Evolutionary conservation across 139 green algal species (phyloP).

Genomic region (Picochlorum costavermella): DNA sequence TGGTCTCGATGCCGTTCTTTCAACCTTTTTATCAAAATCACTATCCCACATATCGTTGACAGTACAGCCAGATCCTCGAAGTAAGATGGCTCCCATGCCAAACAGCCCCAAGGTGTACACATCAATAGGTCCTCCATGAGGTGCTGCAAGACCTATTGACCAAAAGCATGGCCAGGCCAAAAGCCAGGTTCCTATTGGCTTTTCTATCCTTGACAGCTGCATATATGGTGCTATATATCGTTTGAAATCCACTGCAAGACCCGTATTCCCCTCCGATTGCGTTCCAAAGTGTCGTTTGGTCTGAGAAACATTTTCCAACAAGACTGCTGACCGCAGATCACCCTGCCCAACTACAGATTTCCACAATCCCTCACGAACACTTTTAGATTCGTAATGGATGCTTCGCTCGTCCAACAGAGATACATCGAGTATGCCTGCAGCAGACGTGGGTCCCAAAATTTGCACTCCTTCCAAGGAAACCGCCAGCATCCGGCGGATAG

Average conservation of each 20-base stretch:
- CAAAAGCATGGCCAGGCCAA: conserved; percentile 87
- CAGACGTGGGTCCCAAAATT: too few species aligned
- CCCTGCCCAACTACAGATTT: too few species aligned
- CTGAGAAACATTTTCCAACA: too few species aligned
- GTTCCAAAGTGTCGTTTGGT: too few species aligned
- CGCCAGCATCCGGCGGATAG: too few species aligned
- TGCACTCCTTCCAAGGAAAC: too few species aligned
- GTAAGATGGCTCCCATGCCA: conserved; percentile 67
- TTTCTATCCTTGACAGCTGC: conserved; percentile 81
- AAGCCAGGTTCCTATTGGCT: conserved; percentile 86
- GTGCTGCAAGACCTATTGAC: conserved; percentile 83
- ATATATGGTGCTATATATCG: conserved; percentile 51
- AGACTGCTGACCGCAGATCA: too few species aligned
- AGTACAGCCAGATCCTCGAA: conserved; percentile 87
- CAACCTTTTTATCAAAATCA: conserved; percentile 69
- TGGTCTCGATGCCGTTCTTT: conserved; percentile 60
- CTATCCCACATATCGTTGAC: conserved; percentile 96
- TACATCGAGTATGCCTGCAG: too few species aligned
- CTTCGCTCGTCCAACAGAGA: too few species aligned
- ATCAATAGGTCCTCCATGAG: conserved; percentile 65
- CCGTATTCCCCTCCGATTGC: too few species aligned
- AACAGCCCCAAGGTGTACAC: conserved; percentile 66
- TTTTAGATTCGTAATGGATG: too few species aligned
- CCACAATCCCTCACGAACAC: too few species aligned
- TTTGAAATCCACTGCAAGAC: neutral